Evolutionary conservation across 2,329 filamentous ascomycete genomes (phyloP), one percentile per base, ranked within the genome.

Genomic region (Fusarium brevicatenulatum): DNA sequence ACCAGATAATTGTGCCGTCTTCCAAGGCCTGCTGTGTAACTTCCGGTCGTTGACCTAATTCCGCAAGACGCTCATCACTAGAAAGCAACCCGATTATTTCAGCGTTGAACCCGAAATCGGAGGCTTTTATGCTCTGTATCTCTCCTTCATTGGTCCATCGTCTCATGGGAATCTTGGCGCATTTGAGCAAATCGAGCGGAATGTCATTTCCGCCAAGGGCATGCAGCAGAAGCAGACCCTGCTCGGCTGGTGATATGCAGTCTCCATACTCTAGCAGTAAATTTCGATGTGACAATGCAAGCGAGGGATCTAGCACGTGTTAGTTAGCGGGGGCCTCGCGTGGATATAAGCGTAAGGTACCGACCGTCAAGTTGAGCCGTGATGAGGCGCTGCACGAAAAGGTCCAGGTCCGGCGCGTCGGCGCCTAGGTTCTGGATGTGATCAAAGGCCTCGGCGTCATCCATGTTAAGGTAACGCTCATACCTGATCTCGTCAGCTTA

Each of bases 391-490:
- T 77, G 78, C 4, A 78, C 76, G 18, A 79, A 74, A 4, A 49
- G 28, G 2, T 59, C 66, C 18, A 78, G 72, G 21, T 72, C 47
- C 5, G 69, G 66, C 4, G 67, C 66, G 2, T 64, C 56, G 4
- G 70, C 57, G 1, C 71, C 72, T 1, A 82, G 44, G 1, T 66
- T 72, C 3, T 53, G 39, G 6, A 82, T 39, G 46, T 82, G 80
- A 13, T 57, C 63, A n/a, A 82, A 80, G 0, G 75, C 68, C 10
- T 78, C 75, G 9, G 77, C 77, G 18, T 82, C 80, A 11, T 82
- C 80, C 68, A 81, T 76, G 30, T 79, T 80, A 1, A 82, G 57
- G 63, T 82, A 82, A 39, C 80, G 68, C 53, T 82, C 80, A 15
- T 81, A 81, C 9, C 80, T 57, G 5, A 9, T 7, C 11, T 18